These are phyloP conservation scores for Sonneratia caseolaris DNA, from an alignment of 345 rosid species.

Conservation along the genomic window DNA sequence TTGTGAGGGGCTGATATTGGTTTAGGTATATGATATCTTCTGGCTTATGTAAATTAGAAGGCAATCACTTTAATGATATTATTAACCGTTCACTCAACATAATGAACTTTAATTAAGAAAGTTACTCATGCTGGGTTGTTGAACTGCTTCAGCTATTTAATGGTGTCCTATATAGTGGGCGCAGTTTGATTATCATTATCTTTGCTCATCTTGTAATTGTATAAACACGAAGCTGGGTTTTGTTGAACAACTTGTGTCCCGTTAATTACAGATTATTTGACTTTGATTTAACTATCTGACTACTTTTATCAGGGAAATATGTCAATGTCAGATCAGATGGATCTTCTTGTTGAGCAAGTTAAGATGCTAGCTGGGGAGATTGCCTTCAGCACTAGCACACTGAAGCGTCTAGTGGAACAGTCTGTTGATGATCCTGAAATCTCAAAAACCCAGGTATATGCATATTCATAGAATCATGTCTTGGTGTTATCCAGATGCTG, in stretches of 20 bases:
- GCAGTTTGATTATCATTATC: neutral
- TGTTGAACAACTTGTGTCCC: too few species aligned
- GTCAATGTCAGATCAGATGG: slow-evolving; percentile 77
- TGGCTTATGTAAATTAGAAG: neutral
- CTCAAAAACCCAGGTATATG: slow-evolving; percentile 63
- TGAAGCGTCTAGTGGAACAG: slow-evolving; percentile 91
- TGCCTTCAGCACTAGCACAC: slow-evolving; percentile 85
- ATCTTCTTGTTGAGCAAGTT: slow-evolving; percentile 94
- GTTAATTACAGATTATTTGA: too few species aligned
- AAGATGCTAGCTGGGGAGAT: slow-evolving; percentile 99
- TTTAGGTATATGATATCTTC: neutral
- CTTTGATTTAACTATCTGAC: neutral
- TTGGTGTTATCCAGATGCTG: neutral
- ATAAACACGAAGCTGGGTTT: neutral
- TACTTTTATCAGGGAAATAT: slow-evolving; percentile 33
- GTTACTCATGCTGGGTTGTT: neutral
- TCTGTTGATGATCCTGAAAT: slow-evolving; percentile 74
- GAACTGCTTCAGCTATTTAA: neutral
- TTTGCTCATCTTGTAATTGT: neutral
- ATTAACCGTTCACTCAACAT: neutral
- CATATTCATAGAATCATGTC: neutral
- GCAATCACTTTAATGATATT: neutral
- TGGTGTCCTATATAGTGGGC: neutral
- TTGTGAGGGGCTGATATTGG: neutral
- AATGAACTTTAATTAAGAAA: neutral